A percentile compares a stretch with the other conserved stretches of the same genome.
These are phyloP conservation scores for Cicer pinnatifidum DNA, from an alignment of 306 rosid species.

Conservation along the genomic window DNA sequence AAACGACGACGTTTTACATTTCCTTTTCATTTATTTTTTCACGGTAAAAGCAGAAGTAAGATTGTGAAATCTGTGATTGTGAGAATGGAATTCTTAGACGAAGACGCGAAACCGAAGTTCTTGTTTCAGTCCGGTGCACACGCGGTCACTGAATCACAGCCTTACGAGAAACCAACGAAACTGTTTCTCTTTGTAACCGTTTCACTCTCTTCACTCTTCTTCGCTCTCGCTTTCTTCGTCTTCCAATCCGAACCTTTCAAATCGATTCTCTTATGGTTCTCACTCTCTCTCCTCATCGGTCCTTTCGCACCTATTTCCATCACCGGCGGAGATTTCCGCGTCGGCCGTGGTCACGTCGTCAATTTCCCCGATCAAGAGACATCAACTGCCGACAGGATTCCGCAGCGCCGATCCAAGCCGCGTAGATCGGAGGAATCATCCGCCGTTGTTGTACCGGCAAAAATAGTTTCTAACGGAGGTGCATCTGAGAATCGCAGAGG, in stretches of 20 bases:
- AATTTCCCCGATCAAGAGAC: slow-evolving; percentile 39
- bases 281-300: slow-evolving; percentile 78
- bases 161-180: slow-evolving; percentile 43
- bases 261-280: slow-evolving; percentile 78
- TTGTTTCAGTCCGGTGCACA: slow-evolving; percentile 50
- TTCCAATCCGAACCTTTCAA: slow-evolving; percentile 50
- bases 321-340: slow-evolving; percentile 56
- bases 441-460: neutral
- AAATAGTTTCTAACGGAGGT: neutral
- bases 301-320: slow-evolving; percentile 69
- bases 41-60: neutral
- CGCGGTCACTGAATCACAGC: slow-evolving; percentile 31
- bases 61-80: neutral
- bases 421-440: slow-evolving; percentile 49
- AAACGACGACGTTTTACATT: slow-evolving; percentile 27
- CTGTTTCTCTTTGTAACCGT: slow-evolving; percentile 41
- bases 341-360: slow-evolving; percentile 47
- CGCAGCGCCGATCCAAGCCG: slow-evolving; percentile 47
- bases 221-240: slow-evolving; percentile 45
- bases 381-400: slow-evolving; percentile 19
- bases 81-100: slow-evolving; percentile 57
- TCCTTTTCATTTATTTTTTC: neutral
- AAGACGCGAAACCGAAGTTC: slow-evolving; percentile 55
- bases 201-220: slow-evolving; percentile 41
- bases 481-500: slow-evolving; percentile 36